Percentiles rank a stretch among this genome's conserved stretches.
These are phyloP conservation scores for Rhizopus microsporus DNA, from an alignment of 371 early-diverging fungal species.

Conservation along the genomic window DNA sequence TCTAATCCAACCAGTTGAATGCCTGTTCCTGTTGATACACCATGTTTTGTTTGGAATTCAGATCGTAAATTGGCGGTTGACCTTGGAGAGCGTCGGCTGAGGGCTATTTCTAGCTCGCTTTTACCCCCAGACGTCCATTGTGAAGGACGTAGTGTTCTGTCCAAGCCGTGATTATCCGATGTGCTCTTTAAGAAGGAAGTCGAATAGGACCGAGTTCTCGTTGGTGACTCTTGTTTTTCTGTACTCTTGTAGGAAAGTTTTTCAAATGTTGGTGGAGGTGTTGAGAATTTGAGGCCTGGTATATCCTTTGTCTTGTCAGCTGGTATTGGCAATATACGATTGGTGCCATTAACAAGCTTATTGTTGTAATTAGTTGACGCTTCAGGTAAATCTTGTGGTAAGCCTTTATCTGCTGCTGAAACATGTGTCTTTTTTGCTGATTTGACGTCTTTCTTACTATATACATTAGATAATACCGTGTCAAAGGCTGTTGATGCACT, in stretches of 20 bases:
- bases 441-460: too few relatives aligned
- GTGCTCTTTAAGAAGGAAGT: conserved; percentile 15
- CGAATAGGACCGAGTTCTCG: conserved; percentile 26
- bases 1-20: conserved; percentile 17
- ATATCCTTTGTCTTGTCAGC: neutral
- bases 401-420: too few relatives aligned
- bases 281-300: conserved; percentile 1
- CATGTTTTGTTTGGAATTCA: neutral
- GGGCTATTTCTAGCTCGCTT: conserved; percentile 17
- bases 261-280: conserved; percentile 7
- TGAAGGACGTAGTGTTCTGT: conserved; percentile 12
- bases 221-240: conserved; percentile 6
- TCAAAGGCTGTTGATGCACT: neutral
- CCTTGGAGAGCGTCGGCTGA: conserved; percentile 17
- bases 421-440: too few relatives aligned
- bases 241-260: conserved; percentile 6
- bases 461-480: too few relatives aligned
- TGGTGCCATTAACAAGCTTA: too few relatives aligned
- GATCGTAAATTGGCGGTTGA: neutral
- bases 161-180: neutral
- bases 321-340: neutral
- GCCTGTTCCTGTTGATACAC: conserved; percentile 1
- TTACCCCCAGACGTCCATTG: conserved; percentile 9
- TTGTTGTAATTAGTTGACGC: too few relatives aligned
- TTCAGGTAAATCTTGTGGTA: too few relatives aligned